Base-by-base conservation (phyloP, 805 yeast genomes). In the Ogataea salicorniae region DNA sequence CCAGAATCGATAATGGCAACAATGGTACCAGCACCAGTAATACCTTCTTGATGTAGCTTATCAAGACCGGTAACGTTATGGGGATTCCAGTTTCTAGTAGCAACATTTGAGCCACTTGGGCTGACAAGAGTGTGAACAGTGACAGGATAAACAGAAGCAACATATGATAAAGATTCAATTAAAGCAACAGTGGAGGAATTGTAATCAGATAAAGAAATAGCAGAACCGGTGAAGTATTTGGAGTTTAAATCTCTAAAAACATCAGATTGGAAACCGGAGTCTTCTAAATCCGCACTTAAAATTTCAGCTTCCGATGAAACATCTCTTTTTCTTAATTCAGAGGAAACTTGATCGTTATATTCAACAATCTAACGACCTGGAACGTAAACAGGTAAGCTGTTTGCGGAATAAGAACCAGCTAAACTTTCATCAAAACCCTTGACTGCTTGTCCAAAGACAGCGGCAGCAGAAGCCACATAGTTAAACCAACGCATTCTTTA, bases 31-130 rank as follows among this genome's bases (percentile, higher is more conserved):
- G 37, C 37, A 40, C 59, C 59, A 37, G 50, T 13, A 52, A 50
- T 26, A 39, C 51, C 49, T 39, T 47, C 52, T 6, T 47, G 40
- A 23, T 55, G 59, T 15, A 55, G 33, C 15, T 39, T 20, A 23
- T 53, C 45, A 22, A 55, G 59, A 43, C 59, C 59, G 20, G 59
- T 55, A 15, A 46, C 48, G 18, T 6, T 15, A 45, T 55, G 59
- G 31, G 57, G 53, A 37, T 55, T 55, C 57, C 57, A 55, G 15
- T 23, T 29, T 37, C 42, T 43, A 31, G 29, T 20, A n/a, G 26
- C 16, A 11, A 33, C 26, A 11, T 37, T 15, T 11, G 22, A 41
- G 22, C 38, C 26, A 11, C 39, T 36, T 34, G 40, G 46, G 22
- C 42, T 34, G 8, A 29, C 39, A n/a, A 46, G 8, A 11, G 36